Percentiles rank a stretch among this genome's conserved stretches.
These are phyloP conservation scores for Fraxinus nigra DNA, from an alignment of 305 asterid species.

Conservation along the genomic window DNA sequence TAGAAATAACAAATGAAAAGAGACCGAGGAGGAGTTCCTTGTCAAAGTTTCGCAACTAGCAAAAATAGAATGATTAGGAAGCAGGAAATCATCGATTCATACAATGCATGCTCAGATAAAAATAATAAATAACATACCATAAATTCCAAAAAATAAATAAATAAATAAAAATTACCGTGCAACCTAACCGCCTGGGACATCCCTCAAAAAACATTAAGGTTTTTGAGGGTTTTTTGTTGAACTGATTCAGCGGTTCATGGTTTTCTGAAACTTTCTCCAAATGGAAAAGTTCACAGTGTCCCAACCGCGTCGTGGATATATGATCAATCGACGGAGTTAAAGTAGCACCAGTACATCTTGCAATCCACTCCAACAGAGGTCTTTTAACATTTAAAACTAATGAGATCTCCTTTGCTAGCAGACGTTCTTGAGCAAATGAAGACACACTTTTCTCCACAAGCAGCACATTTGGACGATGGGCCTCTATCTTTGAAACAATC, in stretches of 20 bases:
- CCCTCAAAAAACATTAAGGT: conserved; percentile 97
- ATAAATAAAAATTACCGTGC: conserved; percentile 73
- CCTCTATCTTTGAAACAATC: conserved; percentile 81
- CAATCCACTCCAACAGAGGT: conserved; percentile 74
- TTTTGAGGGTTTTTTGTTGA: conserved; percentile 70
- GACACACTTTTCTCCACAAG: conserved; percentile 96
- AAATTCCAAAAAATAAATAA: not conserved
- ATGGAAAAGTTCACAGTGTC: conserved; percentile 84
- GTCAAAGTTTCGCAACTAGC: not conserved
- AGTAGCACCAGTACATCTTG: conserved; percentile 87
- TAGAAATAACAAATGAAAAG: not conserved
- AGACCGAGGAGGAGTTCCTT: not conserved
- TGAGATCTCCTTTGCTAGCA: conserved; percentile 87
- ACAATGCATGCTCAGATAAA: not conserved
- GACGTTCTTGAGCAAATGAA: conserved; percentile 81
- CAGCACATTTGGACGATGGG: conserved; percentile 84
- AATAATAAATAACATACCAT: not conserved
- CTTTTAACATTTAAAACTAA: conserved; percentile 82
- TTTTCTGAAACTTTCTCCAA: conserved; percentile 77
- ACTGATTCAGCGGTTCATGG: conserved; percentile 64
- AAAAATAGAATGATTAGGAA: not conserved
- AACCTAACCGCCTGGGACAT: conserved; percentile 91
- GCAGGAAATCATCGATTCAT: not conserved
- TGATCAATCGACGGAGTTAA: conserved; percentile 80
- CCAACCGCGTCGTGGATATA: conserved; percentile 63